Evolutionary conservation across 257 asterid genomes (phyloP), one percentile per base, ranked within the genome.

Genomic region (Gynochthodes officinalis): DNA sequence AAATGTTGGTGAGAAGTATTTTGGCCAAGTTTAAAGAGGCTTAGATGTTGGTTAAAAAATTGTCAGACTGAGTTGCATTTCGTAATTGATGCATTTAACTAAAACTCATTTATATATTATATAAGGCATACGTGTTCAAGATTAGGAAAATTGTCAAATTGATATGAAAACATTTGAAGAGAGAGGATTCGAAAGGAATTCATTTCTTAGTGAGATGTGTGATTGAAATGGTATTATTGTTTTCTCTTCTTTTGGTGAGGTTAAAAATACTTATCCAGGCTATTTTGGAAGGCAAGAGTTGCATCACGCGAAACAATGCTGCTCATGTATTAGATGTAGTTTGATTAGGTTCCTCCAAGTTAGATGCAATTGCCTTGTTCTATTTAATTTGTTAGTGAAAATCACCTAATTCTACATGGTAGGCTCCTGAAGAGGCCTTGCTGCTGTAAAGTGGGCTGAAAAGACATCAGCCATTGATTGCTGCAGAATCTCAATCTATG

Each of bases 401-500:
- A 28, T 30, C 39, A 37, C 16, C 58, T 55, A 53, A 14, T 39
- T 37, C 53, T 66, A 28, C 39, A 75, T 74, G 28, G 52, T 83
- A 91, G 96, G 87, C 87, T 58, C 88, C 95, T 18, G 84, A 77
- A 76, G 90, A 86, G 76, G 86, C 88, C 52, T 67, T 74, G 40
- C 78, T 91, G 88, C 90, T 69, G 85, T 91, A 40, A 39, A 68
- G 53, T 91, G 97, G 97, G 92, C 93, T 13, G 91, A 89, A 78
- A 91, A 78, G 77, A 79, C 83, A 64, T 77, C 73, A 43, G 23
- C 72, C 9, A 74, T 81, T 73, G 93, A 86, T 64, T 80, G 76
- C n/a, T n/a, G n/a, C n/a, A n/a, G n/a, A n/a, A n/a, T n/a, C n/a
- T n/a, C n/a, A n/a, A n/a, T n/a, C n/a, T n/a, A n/a, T n/a, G n/a